Evolutionary conservation across 2,329 filamentous ascomycete genomes (phyloP), one percentile per base, ranked within the genome.

Genomic region (Cordyceps tenuipes): DNA sequence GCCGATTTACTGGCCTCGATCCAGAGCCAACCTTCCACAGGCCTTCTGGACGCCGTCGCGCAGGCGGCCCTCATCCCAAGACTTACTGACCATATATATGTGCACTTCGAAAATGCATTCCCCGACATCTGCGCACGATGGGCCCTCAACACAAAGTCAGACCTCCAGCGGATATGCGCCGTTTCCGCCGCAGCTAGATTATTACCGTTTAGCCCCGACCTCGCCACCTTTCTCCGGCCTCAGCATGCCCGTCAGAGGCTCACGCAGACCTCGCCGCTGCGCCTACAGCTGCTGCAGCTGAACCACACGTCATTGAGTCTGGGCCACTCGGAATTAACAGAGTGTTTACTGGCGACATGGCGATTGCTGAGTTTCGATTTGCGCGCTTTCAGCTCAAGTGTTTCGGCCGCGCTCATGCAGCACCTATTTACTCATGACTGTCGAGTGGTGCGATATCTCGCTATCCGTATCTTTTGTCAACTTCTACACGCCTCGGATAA

Each of bases 81-180:
- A 74, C 81, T 85, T 71, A 93, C 90, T 67, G 84, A 90, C 69
- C 78, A 78, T 60, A 77, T 96, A 69, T 91, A 94, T 69, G 77
- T 82, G 64, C 82, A 88, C 68, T 91, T 92, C 72, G 85, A 89
- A 70, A 77, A 81, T 63, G 75, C 92, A 46, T 90, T 94, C 68
- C 84, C 90, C 66, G 92, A 97, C 72, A 79, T 95, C 54, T 90
- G 88, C 73, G 88, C 91, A 63, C 80, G 88, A 77, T 96, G 91
- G 91, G 77, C 88, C 49, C 77, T 79, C 68, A 71, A 76, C 70
- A 67, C 76, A 31, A 71, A 72, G 31, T 72, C 70, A 47, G 68
- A 72, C 64, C 59, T 71, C 67, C 65, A 72, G 73, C 66, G 73
- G 71, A 66, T 72, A 67, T 59, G 73, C 39, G 66, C 87, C 57